Evolutionary conservation across 192 early-diverging fungal species (phyloP), one percentile per base, ranked within the genome.

Genomic region (Podila minutissima): DNA sequence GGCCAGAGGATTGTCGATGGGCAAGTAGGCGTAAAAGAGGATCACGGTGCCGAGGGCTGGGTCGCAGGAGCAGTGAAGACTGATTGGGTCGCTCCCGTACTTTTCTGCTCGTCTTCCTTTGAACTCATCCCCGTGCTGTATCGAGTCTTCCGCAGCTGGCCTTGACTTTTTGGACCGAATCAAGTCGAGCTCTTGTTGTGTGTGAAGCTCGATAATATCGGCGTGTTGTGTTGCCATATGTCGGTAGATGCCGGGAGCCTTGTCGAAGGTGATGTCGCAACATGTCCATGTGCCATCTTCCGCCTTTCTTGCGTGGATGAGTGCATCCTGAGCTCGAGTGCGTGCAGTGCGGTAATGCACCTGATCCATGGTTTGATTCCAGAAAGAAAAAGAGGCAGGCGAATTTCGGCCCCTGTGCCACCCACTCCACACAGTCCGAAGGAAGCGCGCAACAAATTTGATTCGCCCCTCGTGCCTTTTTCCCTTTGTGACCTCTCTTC

Each of bases 1-100:
- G 1, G 59, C 46, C 15, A 70, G n/a, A 5, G 88, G 83, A 29
- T 86, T 69, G 7, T 49, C 15, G 32, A 87, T 74, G 19, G 63
- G 49, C 12, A 69, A 24, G 55, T 89, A 89, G 7, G 69, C 57
- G 53, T 89, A 89, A 71, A 89, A 89, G 6, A 89, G 67, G 59
- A 89, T 88, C 28, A 89, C 88, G 12, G 69, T 82, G 20, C 62
- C 78, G 13, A 62, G 31, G 6, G 67, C 24, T 4, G 67, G 71
- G 41, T 82, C 79, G 24, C 87, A 89, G 1, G 50, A 20, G 37
- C 87, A 89, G 20, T 72, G 33, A 9, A 85, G 50, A 17, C 48
- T 65, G 66, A 89, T 84, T 31, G 87, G 79, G 67, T 89, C 87
- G 20, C 77, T 81, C 28, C 46, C 77, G 6, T 81, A 81, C 35